These are phyloP conservation scores for Penicillium freii DNA, from an alignment of 2,329 filamentous ascomycete genomes.

Conservation along the genomic window DNA sequence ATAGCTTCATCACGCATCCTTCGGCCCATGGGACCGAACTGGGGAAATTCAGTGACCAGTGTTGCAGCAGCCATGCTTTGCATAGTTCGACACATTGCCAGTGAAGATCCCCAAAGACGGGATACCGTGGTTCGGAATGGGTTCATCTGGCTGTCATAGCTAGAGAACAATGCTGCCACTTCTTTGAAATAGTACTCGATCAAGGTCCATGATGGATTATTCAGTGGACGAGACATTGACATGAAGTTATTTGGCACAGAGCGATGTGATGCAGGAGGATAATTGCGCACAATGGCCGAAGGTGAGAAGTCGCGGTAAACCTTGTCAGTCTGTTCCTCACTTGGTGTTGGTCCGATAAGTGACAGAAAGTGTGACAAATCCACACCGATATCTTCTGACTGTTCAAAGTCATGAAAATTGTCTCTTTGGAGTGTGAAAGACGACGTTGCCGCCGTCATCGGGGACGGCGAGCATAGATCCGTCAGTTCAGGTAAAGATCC, in stretches of 20 bases:
- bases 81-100: constrained; percentile 59
- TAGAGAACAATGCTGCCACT: constrained; percentile 62
- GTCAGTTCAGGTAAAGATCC: constrained; percentile 33
- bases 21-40: constrained; percentile 51
- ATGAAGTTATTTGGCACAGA: constrained; percentile 27
- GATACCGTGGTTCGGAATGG: constrained; percentile 60
- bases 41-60: constrained; percentile 57
- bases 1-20: constrained; percentile 55
- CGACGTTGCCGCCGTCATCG: constrained; percentile 17
- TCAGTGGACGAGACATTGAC: constrained; percentile 42
- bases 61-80: constrained; percentile 65
- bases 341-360: constrained; percentile 22
- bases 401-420: constrained; percentile 19
- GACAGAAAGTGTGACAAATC: constrained; percentile 29
- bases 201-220: constrained; percentile 54
- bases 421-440: constrained; percentile 16
- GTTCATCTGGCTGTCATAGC: constrained; percentile 62
- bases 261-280: constrained; percentile 27
- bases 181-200: constrained; percentile 65
- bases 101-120: constrained; percentile 57
- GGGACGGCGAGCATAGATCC: constrained; percentile 32
- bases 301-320: constrained; percentile 32
- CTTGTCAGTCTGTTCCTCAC: constrained; percentile 13
- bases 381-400: constrained; percentile 18
- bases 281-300: constrained; percentile 34